Base-by-base conservation (phyloP, 192 early-diverging fungal species). In the Spizellomyces sp. region DNA sequence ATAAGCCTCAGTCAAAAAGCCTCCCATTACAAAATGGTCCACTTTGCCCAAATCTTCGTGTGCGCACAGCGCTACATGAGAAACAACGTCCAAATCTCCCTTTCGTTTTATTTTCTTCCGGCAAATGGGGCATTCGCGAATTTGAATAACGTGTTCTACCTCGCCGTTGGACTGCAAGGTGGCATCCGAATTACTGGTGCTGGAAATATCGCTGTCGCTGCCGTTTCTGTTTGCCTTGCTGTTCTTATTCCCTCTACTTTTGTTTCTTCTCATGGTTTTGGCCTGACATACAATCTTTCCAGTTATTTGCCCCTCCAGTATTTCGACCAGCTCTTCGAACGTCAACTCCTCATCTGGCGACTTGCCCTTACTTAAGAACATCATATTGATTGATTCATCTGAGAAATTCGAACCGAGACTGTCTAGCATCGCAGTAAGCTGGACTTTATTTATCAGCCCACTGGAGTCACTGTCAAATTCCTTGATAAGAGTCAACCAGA, bases 1-100 rank as follows among this genome's bases (percentile, higher is more conserved):
- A 65, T 90, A 79, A 3, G 87, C 86, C 77, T 92, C 89, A 4
- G 92, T 91, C 8, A 92, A 75, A 79, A 92, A 93, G 63, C 89
- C 84, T 15, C 91, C 90, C 74, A 91, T 84, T 21, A 93, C 76
- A 48, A 94, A 82, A 41, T 84, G 80, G 74, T 93, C 90, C 8
- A 92, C 78, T 5, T 81, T 88, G 48, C 81, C 85, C 71, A 87
- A 83, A 74, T 92, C 88, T 55, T 83, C 84, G 52, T 89, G 81
- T 22, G 86, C 89, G 77, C 92, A 94, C 5, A 81, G 70, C 6
- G 90, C 89, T 59, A 94, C 81, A 68, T 94, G 92, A 6, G 89
- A 90, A 15, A 93, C 83, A 19, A 92, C 84, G 68, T 92, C 91
- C 46, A 92, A 80, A 77, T 92, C 88, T 2, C 67, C 47, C 73